Conservation (phyloP, 179 eudicot genomes). For the Corrigiola litoralis region DNA sequence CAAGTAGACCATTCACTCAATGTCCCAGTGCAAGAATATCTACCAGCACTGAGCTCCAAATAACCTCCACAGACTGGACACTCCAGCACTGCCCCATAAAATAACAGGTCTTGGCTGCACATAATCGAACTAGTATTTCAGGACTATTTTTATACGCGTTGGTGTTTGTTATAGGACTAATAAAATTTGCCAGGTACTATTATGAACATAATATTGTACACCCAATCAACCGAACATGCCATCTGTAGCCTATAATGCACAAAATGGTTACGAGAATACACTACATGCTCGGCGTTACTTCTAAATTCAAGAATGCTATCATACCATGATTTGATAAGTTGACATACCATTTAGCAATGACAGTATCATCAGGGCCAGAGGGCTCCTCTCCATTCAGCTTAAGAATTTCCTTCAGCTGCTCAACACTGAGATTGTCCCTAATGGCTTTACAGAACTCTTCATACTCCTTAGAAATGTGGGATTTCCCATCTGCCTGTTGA, state of each 20-base stretch:
- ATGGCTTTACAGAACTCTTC: constrained; percentile 32
- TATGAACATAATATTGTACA: no score
- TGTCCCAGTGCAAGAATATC: constrained; percentile 52
- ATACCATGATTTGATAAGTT: no score
- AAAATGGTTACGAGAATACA: background rate
- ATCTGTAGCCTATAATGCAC: no score
- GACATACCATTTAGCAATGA: constrained; percentile 57
- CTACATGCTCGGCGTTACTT: background rate
- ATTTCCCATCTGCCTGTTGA: constrained; percentile 13
- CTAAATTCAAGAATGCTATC: background rate
- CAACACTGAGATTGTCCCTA: constrained; percentile 26
- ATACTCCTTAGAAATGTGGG: constrained; percentile 26
- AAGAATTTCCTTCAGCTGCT: constrained; percentile 32
- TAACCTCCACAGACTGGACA: constrained; percentile 59
- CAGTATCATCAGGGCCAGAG: constrained; percentile 44
- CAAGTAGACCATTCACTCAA: constrained; percentile 82
- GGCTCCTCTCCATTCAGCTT: constrained; percentile 40
- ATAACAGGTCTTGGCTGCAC: constrained; percentile 68
- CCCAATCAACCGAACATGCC: no score
- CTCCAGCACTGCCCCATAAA: constrained; percentile 59
- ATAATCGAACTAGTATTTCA: background rate
- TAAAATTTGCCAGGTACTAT: no score
- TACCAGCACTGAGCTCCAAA: constrained; percentile 39
- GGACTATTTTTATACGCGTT: no score
- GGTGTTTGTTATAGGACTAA: no score